Conservation (phyloP, 495 filamentous ascomycete genomes). For the Hyaloscypha hepaticicola region DNA sequence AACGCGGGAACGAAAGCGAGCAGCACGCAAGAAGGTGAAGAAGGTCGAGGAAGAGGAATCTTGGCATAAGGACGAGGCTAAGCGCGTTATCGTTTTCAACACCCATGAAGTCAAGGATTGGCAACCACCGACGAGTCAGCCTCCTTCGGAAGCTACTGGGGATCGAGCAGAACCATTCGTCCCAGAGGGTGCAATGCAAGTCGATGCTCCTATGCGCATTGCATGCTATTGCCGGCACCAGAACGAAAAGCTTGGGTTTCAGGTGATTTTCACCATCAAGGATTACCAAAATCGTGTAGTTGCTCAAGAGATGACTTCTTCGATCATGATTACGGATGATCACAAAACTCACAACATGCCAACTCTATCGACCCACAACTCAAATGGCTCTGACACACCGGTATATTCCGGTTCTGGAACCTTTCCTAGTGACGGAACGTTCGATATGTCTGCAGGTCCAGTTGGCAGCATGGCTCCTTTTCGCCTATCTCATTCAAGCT, state of each 20-base stretch:
- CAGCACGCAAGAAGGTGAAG: conserved; percentile 83
- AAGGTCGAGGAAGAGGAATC: conserved; percentile 80
- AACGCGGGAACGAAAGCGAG: conserved; percentile 80
- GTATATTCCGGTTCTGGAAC: conserved; percentile 17
- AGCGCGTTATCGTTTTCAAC: conserved; percentile 90
- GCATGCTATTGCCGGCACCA: conserved; percentile 97
- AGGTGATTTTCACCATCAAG: conserved; percentile 91
- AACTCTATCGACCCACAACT: conserved; percentile 35
- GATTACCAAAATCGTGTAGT: conserved; percentile 70
- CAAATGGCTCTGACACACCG: conserved; percentile 28
- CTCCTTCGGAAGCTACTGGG: conserved; percentile 30
- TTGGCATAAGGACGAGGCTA: conserved; percentile 73
- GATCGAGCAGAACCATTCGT: conserved; percentile 42
- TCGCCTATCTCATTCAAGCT: conserved; percentile 36
- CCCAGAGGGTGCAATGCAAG: conserved; percentile 64
- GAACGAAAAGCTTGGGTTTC: conserved; percentile 85
- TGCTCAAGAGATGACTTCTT: conserved; percentile 79
- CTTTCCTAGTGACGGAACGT: conserved; percentile 19
- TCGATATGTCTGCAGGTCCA: conserved; percentile 22
- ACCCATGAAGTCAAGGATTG: conserved; percentile 88
- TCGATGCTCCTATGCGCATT: conserved; percentile 90
- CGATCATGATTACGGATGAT: conserved; percentile 95
- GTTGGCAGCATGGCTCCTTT: conserved; percentile 29
- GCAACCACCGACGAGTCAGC: conserved; percentile 52
- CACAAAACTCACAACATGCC: conserved; percentile 76